Evolutionary conservation across 1,284 basidiomycete species (phyloP), one percentile per base, ranked within the genome.

Genomic region (Erythrobasidium hasegawianum): DNA sequence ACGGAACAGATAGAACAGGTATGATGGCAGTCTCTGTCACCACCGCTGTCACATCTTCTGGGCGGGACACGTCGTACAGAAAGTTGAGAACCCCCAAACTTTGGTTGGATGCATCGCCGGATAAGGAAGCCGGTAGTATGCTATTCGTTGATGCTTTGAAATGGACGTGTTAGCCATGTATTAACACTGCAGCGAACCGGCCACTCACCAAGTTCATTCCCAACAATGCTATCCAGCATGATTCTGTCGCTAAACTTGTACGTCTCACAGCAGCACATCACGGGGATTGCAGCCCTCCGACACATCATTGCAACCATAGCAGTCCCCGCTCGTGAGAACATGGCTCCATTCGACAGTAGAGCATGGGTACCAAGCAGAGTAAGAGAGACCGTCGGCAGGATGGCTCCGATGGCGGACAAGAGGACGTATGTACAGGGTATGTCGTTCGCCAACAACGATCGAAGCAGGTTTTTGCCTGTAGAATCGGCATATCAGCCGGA

Each of bases 221-320:
- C 91, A 29, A 90, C 92, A 71, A 99, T 92, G 33, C 89, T 89
- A 78, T 99, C 96, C 57, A 98, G 81, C 77, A 91, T 87, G 39
- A 98, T 88, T 39, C 86, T 85, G 73, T 98, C 96, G 22, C 89
- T 89, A 74, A 96, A 97, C 78, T 99, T 99, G 82, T 97, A 97
- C 18, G 96, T 98, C 79, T 98, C 96, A 73, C 94, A 96, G 73
- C 93, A 97, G 16, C 95, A 92, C 57, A 98, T 86, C 16, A 97
- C 92, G 7, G 96, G 96, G 0, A 97, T 87, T 20, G 86, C 87
- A 74, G 88, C 85, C 61, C 86, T 85, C 77, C 91, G 90, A 0
- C 92, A 90, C 82, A 97, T 86, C 91, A 98, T 94, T 0, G 95
- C 91, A 22, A 97, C 90, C 70, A 94, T 84, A 0, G 95, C 95